Evolutionary conservation across 2,329 filamentous ascomycete genomes (phyloP).

Genomic region (Stachybotrys echinatus): DNA sequence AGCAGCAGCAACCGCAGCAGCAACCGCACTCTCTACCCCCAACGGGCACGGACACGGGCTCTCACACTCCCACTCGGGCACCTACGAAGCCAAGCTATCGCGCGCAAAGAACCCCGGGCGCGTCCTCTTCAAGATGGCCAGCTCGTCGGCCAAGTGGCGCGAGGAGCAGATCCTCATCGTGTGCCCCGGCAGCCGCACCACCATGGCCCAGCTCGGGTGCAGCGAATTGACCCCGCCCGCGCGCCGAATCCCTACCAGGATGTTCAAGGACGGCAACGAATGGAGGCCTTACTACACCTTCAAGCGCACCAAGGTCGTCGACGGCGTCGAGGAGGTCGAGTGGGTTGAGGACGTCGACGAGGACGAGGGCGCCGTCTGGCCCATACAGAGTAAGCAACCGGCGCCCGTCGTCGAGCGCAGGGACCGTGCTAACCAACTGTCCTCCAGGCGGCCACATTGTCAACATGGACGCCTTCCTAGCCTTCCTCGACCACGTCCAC

Average conservation of each 20-base stretch:
- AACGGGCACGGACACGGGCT: not conserved
- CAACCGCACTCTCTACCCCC: not conserved
- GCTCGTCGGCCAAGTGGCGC: constrained; percentile 54
- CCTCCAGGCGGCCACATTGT: constrained; percentile 68
- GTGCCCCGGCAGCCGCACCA: constrained; percentile 81
- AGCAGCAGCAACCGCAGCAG: not conserved
- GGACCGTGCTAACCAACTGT: too few relatives aligned
- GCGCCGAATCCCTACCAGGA: constrained; percentile 82
- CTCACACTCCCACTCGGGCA: too few relatives aligned
- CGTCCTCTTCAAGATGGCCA: constrained; percentile 40
- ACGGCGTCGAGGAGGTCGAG: constrained; percentile 52
- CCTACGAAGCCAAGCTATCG: too few relatives aligned
- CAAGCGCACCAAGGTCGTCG: constrained; percentile 50
- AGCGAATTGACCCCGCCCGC: constrained; percentile 88
- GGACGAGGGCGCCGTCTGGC: constrained; percentile 85
- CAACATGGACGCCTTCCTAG: constrained; percentile 90
- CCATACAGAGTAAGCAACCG: constrained; percentile 54
- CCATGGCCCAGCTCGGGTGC: constrained; percentile 84
- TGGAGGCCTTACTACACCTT: constrained; percentile 73
- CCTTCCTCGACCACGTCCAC: constrained; percentile 88
- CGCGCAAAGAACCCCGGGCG: constrained; percentile 3
- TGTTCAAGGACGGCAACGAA: constrained; percentile 86
- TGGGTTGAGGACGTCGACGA: constrained; percentile 88
- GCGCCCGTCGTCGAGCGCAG: not conserved
- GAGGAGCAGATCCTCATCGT: constrained; percentile 65